Percentiles rank a stretch among this genome's conserved stretches.
Evolutionary conservation across 2,329 filamentous ascomycete species (phyloP).

Genomic region (Sporothrix sp.): DNA sequence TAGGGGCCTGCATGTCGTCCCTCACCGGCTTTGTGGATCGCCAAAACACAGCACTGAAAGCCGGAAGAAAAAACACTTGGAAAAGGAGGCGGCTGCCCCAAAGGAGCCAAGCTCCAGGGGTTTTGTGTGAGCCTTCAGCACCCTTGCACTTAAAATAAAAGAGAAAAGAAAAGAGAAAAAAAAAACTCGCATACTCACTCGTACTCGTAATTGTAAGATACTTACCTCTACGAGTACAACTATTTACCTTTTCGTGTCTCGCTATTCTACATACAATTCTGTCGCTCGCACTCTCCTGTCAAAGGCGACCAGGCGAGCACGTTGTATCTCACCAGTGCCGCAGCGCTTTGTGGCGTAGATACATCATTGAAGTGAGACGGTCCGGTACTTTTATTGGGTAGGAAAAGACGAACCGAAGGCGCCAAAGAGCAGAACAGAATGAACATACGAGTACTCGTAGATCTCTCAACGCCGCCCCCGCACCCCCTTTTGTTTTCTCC

Average conservation of each 20-base stretch:
- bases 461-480: not conserved
- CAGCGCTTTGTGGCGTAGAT: not conserved
- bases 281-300: constrained; percentile 4
- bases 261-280: not conserved
- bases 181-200: not conserved
- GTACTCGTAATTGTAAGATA: not conserved
- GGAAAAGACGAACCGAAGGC: too few species aligned
- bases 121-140: not conserved
- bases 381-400: too few species aligned
- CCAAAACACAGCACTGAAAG: not conserved
- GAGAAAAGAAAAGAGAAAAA: too few species aligned
- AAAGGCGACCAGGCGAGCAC: not conserved
- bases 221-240: not conserved
- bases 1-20: not conserved
- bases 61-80: not conserved
- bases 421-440: not conserved
- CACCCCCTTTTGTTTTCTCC: not conserved
- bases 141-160: too few species aligned
- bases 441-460: not conserved
- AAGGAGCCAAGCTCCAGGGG: constrained; percentile 8
- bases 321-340: too few species aligned
- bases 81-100: not conserved
- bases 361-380: not conserved
- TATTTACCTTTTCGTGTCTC: not conserved
- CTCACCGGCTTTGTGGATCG: not conserved